A percentile compares a stretch with the other conserved stretches of the same genome.
These are phyloP conservation scores for Talaromyces islandicus DNA, from an alignment of 2,329 filamentous ascomycete species.

Conservation along the genomic window DNA sequence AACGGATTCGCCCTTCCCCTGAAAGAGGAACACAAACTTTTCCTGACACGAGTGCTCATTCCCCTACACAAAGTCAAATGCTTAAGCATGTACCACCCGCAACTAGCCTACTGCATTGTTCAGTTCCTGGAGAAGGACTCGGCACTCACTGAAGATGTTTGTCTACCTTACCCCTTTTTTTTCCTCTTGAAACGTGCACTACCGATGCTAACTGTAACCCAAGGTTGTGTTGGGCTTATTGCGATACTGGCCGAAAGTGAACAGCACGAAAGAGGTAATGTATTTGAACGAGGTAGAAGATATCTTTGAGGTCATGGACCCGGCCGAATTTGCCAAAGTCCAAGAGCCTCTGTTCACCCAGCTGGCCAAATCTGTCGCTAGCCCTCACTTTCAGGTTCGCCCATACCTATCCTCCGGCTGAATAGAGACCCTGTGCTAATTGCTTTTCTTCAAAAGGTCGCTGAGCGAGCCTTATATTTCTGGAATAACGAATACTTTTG, in stretches of 20 bases:
- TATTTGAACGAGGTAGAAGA: constrained; percentile 98
- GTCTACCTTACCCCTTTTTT: constrained; percentile 19
- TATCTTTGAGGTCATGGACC: constrained; percentile 99
- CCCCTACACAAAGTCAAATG: constrained; percentile 98
- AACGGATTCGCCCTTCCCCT: constrained; percentile 95
- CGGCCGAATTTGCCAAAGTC: constrained; percentile 95
- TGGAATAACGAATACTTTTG: constrained; percentile 99
- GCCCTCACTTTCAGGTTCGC: constrained; percentile 84
- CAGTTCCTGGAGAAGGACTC: constrained; percentile 98
- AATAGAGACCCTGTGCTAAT: constrained; percentile 7
- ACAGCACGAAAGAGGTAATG: constrained; percentile 99
- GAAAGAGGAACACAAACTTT: constrained; percentile 98
- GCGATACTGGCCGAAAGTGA: constrained; percentile 98
- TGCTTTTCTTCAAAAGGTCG: constrained; percentile 53
- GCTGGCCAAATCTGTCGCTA: constrained; percentile 94
- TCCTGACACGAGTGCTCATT: constrained; percentile 85
- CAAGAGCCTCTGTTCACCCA: constrained; percentile 97
- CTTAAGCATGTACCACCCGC: constrained; percentile 98
- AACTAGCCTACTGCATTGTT: constrained; percentile 96
- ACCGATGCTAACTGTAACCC: neutral
- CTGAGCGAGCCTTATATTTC: constrained; percentile 94
- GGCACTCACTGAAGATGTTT: constrained; percentile 89
- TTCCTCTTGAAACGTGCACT: neutral
- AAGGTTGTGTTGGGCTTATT: constrained; percentile 89
- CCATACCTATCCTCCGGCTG: neutral